A percentile compares a stretch with the other conserved stretches of the same genome.
Conservation (phyloP, 2,329 filamentous ascomycete genomes). For the Triangularia verruculosa region DNA sequence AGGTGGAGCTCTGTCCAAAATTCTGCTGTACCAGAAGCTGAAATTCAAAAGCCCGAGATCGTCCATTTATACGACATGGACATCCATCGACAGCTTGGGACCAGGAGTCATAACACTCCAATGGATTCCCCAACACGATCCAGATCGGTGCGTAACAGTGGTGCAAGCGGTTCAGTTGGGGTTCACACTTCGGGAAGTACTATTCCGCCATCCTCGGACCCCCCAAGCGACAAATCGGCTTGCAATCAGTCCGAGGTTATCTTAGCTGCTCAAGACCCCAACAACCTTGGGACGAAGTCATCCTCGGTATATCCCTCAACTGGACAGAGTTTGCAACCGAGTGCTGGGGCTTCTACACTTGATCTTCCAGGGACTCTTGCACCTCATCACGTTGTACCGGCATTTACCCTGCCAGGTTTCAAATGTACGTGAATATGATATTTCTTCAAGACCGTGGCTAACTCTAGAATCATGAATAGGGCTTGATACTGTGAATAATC, state of each 20-base stretch:
- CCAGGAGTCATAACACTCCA: constrained; percentile 17
- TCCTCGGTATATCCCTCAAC: constrained; percentile 24
- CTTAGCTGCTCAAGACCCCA: background rate
- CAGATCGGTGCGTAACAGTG: constrained; percentile 1
- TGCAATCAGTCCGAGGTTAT: background rate
- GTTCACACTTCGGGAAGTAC: background rate
- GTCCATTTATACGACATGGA: constrained; percentile 26
- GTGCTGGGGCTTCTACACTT: constrained; percentile 8
- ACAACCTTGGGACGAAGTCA: constrained; percentile 11
- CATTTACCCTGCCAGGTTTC: constrained; percentile 8
- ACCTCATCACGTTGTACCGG: background rate
- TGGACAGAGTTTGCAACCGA: constrained; percentile 15
- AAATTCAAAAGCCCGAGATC: constrained; percentile 13
- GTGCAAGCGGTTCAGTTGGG: background rate
- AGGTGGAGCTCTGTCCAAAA: constrained; percentile 23
- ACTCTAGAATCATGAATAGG: constrained; percentile 9
- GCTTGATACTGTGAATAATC: constrained; percentile 14
- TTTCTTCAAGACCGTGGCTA: background rate
- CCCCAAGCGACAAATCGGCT: background rate
- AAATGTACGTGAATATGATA: constrained; percentile 14
- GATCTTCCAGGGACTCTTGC: constrained; percentile 5
- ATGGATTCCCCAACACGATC: constrained; percentile 15
- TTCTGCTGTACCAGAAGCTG: constrained; percentile 5
- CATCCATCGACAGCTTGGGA: constrained; percentile 21
- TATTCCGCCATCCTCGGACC: background rate